phyloP scores from a whole-genome alignment of 2,329 filamentous ascomycete genomes.

The Hysterium pulicare region DNA sequence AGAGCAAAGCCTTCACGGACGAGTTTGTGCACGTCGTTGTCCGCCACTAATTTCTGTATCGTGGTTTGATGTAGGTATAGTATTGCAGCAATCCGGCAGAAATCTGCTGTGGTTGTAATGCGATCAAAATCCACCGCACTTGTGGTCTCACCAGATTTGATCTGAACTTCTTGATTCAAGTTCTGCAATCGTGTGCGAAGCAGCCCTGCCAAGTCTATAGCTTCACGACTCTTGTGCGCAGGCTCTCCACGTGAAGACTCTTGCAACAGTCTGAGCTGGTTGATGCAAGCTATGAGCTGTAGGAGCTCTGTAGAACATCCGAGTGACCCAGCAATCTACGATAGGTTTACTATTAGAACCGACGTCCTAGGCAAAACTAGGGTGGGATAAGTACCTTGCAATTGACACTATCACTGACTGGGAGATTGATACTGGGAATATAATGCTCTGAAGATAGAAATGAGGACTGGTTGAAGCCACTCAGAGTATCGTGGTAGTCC shows the following conservation, averaged over 20 bases:
- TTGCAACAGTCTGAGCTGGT: constrained; percentile 20
- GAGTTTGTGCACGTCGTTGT: constrained; percentile 1
- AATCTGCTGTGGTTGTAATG: constrained; percentile 47
- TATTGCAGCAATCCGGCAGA: constrained; percentile 50
- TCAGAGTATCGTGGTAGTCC: constrained; percentile 48
- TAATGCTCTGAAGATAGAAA: constrained; percentile 19
- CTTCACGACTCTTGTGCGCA: neutral
- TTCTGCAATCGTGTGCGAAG: constrained; percentile 17
- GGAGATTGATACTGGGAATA: constrained; percentile 25
- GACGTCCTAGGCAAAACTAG: constrained; percentile 3
- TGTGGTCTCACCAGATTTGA: constrained; percentile 19
- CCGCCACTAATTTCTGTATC: constrained; percentile 26
- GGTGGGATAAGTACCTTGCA: constrained; percentile 20
- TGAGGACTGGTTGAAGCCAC: constrained; percentile 42
- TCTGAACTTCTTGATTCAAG: constrained; percentile 22
- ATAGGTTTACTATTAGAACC: neutral
- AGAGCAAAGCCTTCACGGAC: constrained; percentile 32
- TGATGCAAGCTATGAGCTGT: constrained; percentile 43
- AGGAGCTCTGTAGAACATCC: constrained; percentile 49
- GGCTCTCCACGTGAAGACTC: neutral
- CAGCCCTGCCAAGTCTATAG: constrained; percentile 1
- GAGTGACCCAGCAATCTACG: constrained; percentile 48
- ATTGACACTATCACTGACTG: constrained; percentile 29
- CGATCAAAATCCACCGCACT: constrained; percentile 25
- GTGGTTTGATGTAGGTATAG: constrained; percentile 44